Evolutionary conservation across 1,284 basidiomycete genomes (phyloP).

Genomic region (Stereum hirsutum): DNA sequence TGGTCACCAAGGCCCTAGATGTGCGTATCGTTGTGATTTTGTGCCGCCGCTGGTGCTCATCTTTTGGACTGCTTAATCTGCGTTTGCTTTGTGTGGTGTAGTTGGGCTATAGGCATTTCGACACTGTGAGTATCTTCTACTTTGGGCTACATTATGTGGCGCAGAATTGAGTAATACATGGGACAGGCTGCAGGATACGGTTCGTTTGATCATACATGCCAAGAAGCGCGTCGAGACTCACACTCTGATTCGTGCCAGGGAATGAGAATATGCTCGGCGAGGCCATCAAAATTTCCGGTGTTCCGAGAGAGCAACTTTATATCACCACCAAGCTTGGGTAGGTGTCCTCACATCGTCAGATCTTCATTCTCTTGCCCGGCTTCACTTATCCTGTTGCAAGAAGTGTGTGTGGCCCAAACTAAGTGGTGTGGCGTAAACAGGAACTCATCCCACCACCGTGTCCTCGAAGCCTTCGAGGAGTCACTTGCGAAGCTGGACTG

Average conservation of each 20-base stretch:
- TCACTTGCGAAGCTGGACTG: constrained; percentile 47
- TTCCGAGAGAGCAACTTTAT: constrained; percentile 39
- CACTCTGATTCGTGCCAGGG: constrained; percentile 12
- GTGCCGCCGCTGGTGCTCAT: too few species aligned
- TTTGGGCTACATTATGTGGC: not conserved
- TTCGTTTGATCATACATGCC: constrained; percentile 2
- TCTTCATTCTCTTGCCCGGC: not conserved
- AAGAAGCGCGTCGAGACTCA: not conserved
- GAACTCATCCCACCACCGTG: constrained; percentile 31
- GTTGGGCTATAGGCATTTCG: constrained; percentile 31
- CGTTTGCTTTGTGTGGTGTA: too few species aligned
- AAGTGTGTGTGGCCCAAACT: too few species aligned
- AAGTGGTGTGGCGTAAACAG: too few species aligned
- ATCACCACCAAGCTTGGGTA: constrained; percentile 39
- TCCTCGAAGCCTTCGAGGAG: constrained; percentile 41
- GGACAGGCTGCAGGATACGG: constrained; percentile 13
- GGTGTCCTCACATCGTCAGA: constrained; percentile 6
- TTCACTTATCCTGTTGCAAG: not conserved
- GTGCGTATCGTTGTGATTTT: too few species aligned
- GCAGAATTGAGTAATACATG: not conserved
- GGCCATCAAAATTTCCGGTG: constrained; percentile 36
- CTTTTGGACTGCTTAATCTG: too few species aligned
- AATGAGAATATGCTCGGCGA: constrained; percentile 41
- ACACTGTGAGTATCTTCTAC: constrained; percentile 21
- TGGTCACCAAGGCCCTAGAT: too few species aligned